phyloP scores from a whole-genome alignment of 2,329 filamentous ascomycete genomes.

The Botrytis porri region DNA sequence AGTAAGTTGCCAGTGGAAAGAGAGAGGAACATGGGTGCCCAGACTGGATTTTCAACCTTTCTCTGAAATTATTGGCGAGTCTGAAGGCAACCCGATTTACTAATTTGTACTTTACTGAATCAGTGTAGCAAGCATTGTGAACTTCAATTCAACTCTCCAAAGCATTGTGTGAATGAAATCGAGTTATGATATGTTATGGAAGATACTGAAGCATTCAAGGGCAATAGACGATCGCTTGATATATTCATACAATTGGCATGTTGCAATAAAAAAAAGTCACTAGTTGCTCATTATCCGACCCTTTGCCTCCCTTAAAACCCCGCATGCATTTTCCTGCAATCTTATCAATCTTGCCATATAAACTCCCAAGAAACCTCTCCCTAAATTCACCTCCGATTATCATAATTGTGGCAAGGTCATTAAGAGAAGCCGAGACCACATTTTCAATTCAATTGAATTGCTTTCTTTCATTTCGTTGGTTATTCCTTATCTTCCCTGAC shows the following conservation, averaged over 20 bases:
- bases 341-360: neutral
- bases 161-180: neutral
- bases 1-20: neutral
- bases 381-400: neutral
- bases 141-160: neutral
- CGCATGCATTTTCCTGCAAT: neutral
- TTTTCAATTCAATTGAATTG: neutral
- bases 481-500: constrained; percentile 28
- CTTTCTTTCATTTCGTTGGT: neutral
- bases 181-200: neutral
- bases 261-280: neutral
- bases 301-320: neutral
- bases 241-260: constrained; percentile 10
- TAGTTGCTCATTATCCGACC: neutral
- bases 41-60: neutral
- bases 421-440: neutral
- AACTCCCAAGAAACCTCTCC: neutral
- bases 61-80: neutral
- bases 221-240: neutral
- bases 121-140: neutral
- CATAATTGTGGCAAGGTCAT: neutral
- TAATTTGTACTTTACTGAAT: neutral
- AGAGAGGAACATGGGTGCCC: neutral
- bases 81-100: neutral
- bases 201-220: neutral